phyloP scores from a whole-genome alignment of 495 filamentous ascomycete genomes.

The Neurospora sp. region DNA sequence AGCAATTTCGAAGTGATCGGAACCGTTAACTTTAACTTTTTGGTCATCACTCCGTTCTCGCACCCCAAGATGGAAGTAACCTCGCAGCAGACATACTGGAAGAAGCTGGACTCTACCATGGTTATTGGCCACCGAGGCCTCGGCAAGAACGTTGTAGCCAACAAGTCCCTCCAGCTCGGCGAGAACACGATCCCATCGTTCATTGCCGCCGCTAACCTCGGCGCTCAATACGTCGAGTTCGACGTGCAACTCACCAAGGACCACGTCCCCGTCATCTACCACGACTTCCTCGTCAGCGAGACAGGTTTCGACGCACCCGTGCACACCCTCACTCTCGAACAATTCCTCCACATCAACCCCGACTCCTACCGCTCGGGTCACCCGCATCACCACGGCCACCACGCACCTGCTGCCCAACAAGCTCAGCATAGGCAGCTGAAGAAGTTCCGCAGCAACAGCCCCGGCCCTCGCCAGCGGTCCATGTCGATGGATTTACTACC shows the following conservation, averaged over 20 bases:
- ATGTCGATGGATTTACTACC: slow-evolving; percentile 34
- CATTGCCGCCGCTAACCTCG: slow-evolving; percentile 88
- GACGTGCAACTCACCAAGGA: slow-evolving; percentile 98
- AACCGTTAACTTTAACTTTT: slow-evolving; percentile 89
- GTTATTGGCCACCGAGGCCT: slow-evolving; percentile 90
- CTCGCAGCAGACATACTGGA: slow-evolving; percentile 91
- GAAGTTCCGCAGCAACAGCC: slow-evolving; percentile 23
- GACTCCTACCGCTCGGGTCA: slow-evolving; percentile 17
- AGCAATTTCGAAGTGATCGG: slow-evolving; percentile 87
- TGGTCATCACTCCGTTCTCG: slow-evolving; percentile 86
- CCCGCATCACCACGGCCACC: neutral
- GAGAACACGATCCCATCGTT: slow-evolving; percentile 96
- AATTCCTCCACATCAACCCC: slow-evolving; percentile 80
- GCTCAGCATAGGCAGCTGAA: slow-evolving; percentile 20
- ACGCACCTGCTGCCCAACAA: slow-evolving; percentile 1
- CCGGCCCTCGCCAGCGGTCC: slow-evolving; percentile 32
- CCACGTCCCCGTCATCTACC: slow-evolving; percentile 96
- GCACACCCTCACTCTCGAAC: slow-evolving; percentile 87
- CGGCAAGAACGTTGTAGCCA: slow-evolving; percentile 78
- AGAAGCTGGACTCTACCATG: slow-evolving; percentile 57
- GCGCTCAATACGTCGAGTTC: slow-evolving; percentile 84
- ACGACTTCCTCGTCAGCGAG: slow-evolving; percentile 97
- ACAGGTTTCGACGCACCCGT: slow-evolving; percentile 97
- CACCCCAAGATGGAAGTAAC: slow-evolving; percentile 91
- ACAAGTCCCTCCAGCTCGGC: slow-evolving; percentile 81